Evolutionary conservation across 768 basidiomycete genomes (phyloP).

Genomic region (Trametes cinnabarina): DNA sequence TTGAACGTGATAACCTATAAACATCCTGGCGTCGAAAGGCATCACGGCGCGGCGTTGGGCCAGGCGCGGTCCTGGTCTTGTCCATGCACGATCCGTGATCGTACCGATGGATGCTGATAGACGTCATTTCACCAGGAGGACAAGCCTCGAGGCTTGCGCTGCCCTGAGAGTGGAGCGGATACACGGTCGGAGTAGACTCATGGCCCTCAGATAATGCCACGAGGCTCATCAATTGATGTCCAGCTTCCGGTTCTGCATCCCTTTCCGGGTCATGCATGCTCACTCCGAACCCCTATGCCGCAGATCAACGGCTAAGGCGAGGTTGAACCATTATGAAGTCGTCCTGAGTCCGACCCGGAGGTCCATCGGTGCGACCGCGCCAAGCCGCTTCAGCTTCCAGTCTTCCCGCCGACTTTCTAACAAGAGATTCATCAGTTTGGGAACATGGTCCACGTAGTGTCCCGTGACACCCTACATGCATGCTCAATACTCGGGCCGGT

Average conservation of each 20-base stretch:
- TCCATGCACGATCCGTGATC: not conserved
- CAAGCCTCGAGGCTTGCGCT: not conserved
- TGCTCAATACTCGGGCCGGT: not conserved
- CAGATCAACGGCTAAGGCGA: not conserved
- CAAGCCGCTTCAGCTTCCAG: not conserved
- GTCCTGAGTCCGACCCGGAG: not conserved
- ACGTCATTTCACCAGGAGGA: not conserved
- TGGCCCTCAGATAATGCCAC: not conserved
- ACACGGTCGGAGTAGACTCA: not conserved
- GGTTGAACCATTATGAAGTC: not conserved
- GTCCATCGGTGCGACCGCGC: not conserved
- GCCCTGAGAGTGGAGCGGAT: not conserved
- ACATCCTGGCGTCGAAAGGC: not conserved
- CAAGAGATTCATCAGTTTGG: not conserved
- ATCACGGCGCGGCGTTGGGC: not conserved
- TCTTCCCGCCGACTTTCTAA: not conserved
- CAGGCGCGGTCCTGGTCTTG: not conserved
- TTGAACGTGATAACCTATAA: not conserved
- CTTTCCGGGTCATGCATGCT: not conserved
- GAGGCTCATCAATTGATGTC: constrained; percentile 1
- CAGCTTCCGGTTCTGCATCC: not conserved
- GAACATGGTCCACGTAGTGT: not conserved
- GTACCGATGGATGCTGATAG: not conserved
- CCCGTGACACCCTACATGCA: not conserved
- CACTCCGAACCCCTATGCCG: not conserved